Evolutionary conservation across 371 early-diverging fungal genomes (phyloP).

Genomic region (Syncephalis fuscata): DNA sequence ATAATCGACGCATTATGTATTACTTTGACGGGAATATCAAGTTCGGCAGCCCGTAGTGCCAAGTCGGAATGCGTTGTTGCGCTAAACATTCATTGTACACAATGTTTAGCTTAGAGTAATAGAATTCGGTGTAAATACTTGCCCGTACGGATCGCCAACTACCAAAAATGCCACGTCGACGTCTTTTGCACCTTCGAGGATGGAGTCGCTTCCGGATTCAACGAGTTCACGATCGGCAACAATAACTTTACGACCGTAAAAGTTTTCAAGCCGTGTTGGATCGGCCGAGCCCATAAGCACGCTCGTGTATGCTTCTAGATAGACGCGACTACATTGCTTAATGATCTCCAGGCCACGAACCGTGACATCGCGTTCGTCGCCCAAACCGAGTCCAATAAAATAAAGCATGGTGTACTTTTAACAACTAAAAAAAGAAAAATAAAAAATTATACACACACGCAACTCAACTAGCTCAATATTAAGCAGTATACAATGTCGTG

Average conservation of each 20-base stretch:
- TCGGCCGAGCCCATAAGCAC: conserved; percentile 77
- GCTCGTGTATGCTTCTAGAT: conserved; percentile 98
- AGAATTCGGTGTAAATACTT: conserved; percentile 4
- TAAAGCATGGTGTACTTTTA: no score
- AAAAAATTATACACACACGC: no score
- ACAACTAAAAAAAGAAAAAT: no score
- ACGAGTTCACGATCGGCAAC: conserved; percentile 95
- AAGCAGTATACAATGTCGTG: no score
- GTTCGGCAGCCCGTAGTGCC: conserved; percentile 84
- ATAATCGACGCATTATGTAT: conserved; percentile 99
- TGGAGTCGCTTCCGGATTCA: conserved; percentile 81
- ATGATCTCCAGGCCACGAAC: conserved; percentile 92
- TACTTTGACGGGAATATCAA: conserved; percentile 62
- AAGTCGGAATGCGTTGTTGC: conserved; percentile 99
- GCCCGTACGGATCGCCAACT: conserved; percentile 97
- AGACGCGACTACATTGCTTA: conserved; percentile 72
- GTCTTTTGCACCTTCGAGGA: conserved; percentile 74
- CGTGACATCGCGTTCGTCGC: conserved; percentile 92
- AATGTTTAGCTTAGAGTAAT: no score
- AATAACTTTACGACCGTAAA: conserved; percentile 69
- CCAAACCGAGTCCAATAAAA: conserved; percentile 93
- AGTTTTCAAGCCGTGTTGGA: conserved; percentile 68
- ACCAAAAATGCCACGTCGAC: conserved; percentile 94
- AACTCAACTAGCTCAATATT: no score
- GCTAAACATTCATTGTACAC: conserved; percentile 17